Percentiles rank a stretch among this genome's conserved stretches.
Conservation (phyloP, 2,329 filamentous ascomycete genomes). For the Aspergillus udagawae region DNA sequence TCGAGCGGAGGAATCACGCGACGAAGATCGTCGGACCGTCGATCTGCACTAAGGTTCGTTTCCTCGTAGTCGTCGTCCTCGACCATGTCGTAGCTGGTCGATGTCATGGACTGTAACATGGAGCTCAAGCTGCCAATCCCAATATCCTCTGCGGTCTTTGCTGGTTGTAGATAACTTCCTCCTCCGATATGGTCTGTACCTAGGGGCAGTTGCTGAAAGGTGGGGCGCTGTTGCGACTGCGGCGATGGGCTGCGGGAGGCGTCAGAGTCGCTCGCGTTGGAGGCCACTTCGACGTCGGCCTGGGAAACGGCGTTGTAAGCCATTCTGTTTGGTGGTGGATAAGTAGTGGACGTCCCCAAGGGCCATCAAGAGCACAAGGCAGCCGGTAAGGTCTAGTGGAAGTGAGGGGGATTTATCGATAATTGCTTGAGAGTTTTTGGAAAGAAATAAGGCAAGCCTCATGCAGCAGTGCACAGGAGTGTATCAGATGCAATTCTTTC, state of each 20-base stretch:
- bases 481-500: not conserved
- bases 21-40: slow-evolving; percentile 22
- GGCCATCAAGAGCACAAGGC: not conserved
- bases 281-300: slow-evolving; percentile 36
- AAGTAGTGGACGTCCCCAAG: not conserved
- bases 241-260: slow-evolving; percentile 30
- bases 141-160: slow-evolving; percentile 23
- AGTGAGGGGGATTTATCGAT: not conserved
- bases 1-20: slow-evolving; percentile 26
- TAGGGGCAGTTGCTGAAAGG: slow-evolving; percentile 28
- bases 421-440: not conserved
- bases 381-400: not conserved
- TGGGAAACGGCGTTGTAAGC: slow-evolving; percentile 43
- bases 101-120: slow-evolving; percentile 36
- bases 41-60: slow-evolving; percentile 22
- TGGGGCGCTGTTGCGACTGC: slow-evolving; percentile 13
- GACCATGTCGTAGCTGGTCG: slow-evolving; percentile 43
- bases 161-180: slow-evolving; percentile 22
- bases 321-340: slow-evolving; percentile 26
- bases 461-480: not conserved
- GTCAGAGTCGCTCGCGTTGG: slow-evolving; percentile 33
- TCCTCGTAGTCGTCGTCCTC: slow-evolving; percentile 47
- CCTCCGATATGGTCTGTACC: slow-evolving; percentile 31
- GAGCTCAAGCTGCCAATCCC: slow-evolving; percentile 25
- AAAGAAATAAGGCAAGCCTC: not conserved